These are phyloP conservation scores for Citrullus mucosospermus DNA, from an alignment of 306 rosid genomes.

Conservation along the genomic window DNA sequence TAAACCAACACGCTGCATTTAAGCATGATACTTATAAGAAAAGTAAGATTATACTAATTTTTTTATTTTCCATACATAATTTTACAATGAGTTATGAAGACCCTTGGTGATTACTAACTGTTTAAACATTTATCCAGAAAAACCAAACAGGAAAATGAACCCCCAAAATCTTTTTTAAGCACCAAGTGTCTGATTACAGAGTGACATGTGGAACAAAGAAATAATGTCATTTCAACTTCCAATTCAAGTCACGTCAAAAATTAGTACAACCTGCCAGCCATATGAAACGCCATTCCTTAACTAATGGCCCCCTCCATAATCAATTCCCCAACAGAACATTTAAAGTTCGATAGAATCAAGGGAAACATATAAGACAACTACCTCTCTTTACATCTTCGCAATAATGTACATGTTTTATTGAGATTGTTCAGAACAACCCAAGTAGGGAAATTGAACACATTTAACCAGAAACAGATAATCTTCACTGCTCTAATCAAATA, in stretches of 20 bases:
- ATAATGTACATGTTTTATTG: neutral
- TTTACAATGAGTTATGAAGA: neutral
- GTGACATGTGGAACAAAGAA: constrained; percentile 2
- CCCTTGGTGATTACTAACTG: neutral
- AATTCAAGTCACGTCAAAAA: neutral
- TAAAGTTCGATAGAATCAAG: neutral
- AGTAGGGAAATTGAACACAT: neutral
- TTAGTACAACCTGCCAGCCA: neutral
- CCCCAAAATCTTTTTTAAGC: neutral
- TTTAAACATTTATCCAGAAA: neutral
- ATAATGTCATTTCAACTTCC: neutral
- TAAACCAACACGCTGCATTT: constrained; percentile 10
- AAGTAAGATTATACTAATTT: neutral
- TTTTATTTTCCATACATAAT: neutral
- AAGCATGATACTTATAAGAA: neutral
- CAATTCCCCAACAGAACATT: neutral
- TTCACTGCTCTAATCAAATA: neutral
- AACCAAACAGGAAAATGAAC: neutral
- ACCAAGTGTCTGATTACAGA: neutral
- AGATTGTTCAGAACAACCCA: neutral
- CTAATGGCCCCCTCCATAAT: neutral
- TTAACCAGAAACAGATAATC: neutral
- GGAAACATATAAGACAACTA: neutral
- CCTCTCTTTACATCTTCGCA: neutral
- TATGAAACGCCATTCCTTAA: neutral